These are phyloP conservation scores for Debaryomyces tyrocola DNA, from an alignment of 805 yeast species.

Conservation along the genomic window DNA sequence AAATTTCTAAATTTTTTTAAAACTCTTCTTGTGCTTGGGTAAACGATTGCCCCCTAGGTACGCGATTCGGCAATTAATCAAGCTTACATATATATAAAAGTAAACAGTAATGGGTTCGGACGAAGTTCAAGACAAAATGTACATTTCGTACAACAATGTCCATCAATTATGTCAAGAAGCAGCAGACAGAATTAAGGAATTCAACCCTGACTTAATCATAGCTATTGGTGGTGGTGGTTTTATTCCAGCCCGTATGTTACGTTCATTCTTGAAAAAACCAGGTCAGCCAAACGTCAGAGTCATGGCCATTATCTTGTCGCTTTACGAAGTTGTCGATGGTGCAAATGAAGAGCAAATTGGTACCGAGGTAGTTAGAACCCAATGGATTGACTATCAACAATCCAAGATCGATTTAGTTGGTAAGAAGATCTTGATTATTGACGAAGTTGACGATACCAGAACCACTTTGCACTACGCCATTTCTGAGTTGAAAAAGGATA, in stretches of 20 bases:
- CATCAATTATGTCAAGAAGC: conserved; percentile 70
- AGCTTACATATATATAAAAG: background rate
- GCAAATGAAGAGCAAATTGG: conserved; percentile 56
- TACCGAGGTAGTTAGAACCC: conserved; percentile 70
- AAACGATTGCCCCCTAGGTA: background rate
- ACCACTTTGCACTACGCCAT: conserved; percentile 81
- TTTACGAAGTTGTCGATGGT: conserved; percentile 81
- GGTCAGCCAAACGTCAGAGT: conserved; percentile 88
- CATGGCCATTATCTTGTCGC: conserved; percentile 90
- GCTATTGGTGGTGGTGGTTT: conserved; percentile 99
- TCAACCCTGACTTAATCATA: conserved; percentile 86
- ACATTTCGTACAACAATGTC: conserved; percentile 77
- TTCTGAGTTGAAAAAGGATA: conserved; percentile 71
- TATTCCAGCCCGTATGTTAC: conserved; percentile 93
- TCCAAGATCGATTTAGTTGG: conserved; percentile 63
- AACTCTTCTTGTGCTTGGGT: background rate
- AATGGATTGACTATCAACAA: conserved; percentile 78
- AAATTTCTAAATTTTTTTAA: background rate
- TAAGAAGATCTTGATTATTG: conserved; percentile 71
- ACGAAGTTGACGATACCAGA: conserved; percentile 86
- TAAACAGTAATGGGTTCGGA: conserved; percentile 12
- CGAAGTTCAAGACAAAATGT: conserved; percentile 46
- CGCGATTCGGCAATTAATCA: too few species aligned
- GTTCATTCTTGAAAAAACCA: conserved; percentile 86
- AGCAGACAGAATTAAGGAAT: conserved; percentile 61